Evolutionary conservation across 73 alveolate genomes (phyloP).

Genomic region (Stentor roeselii): DNA sequence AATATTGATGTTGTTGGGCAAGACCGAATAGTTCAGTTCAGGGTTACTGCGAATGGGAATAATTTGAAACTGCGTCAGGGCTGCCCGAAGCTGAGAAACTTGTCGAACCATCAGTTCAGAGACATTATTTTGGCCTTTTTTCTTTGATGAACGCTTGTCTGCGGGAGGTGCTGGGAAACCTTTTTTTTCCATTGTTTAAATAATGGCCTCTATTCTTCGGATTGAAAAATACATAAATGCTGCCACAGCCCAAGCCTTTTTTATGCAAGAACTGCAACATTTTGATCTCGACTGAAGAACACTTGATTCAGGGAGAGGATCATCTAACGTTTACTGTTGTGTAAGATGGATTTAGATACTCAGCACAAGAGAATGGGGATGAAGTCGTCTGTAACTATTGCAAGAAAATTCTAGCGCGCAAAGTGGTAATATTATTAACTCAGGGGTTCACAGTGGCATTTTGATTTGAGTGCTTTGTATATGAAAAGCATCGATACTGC

Average conservation of each 20-base stretch:
- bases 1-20: slow-evolving; percentile 59
- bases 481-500: background rate
- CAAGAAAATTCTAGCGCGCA: background rate
- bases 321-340: background rate
- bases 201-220: background rate
- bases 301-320: slow-evolving; percentile 7
- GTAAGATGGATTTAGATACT: background rate
- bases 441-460: slow-evolving; percentile 27
- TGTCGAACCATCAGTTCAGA: slow-evolving; percentile 31
- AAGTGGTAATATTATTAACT: slow-evolving; percentile 16
- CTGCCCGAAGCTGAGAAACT: slow-evolving; percentile 33
- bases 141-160: slow-evolving; percentile 4
- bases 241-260: background rate
- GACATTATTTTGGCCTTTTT: slow-evolving; percentile 26
- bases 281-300: background rate
- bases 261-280: background rate
- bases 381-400: background rate
- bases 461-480: background rate
- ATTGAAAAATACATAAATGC: background rate
- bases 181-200: slow-evolving; percentile 21
- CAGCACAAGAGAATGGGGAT: background rate
- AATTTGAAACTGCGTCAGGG: slow-evolving; percentile 24
- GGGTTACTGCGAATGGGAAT: slow-evolving; percentile 26
- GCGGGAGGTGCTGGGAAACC: slow-evolving; percentile 27
- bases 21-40: background rate